phyloP scores from a whole-genome alignment of 345 rosid species.

The Lepidium africanum region DNA sequence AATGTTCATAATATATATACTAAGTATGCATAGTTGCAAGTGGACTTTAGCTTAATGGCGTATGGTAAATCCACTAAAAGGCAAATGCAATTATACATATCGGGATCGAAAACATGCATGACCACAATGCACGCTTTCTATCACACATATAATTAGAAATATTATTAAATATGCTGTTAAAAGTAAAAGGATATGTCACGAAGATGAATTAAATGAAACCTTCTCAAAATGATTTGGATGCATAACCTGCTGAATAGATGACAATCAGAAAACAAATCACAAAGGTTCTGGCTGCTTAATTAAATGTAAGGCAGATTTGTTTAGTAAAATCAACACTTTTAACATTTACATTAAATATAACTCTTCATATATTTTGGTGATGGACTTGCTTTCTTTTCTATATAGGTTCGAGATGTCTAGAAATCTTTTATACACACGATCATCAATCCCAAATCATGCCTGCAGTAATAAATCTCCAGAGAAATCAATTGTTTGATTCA shows the following conservation, averaged over 20 bases:
- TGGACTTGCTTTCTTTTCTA: constrained; percentile 77
- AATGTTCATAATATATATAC: background rate
- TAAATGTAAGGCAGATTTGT: background rate
- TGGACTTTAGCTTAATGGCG: too few relatives aligned
- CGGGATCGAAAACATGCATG: too few relatives aligned
- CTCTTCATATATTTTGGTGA: constrained; percentile 80
- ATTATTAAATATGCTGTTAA: background rate
- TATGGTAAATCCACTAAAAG: too few relatives aligned
- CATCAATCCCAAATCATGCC: constrained; percentile 85
- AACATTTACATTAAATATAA: background rate
- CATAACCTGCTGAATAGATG: constrained; percentile 45
- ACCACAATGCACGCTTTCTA: constrained; percentile 3
- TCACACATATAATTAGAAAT: background rate
- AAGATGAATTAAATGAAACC: constrained; percentile 37
- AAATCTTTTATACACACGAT: constrained; percentile 82
- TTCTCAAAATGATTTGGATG: constrained; percentile 59
- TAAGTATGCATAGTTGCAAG: constrained; percentile 36
- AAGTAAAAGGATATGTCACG: background rate
- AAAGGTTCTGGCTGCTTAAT: background rate
- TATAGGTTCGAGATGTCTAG: constrained; percentile 90
- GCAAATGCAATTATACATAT: too few relatives aligned
- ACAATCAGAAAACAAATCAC: background rate
- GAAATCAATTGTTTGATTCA: background rate
- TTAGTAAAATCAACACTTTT: background rate
- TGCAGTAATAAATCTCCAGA: constrained; percentile 21